A percentile compares a stretch with the other conserved stretches of the same genome.
Conservation (phyloP, 1,284 basidiomycete genomes). For the Agaricales sp. region DNA sequence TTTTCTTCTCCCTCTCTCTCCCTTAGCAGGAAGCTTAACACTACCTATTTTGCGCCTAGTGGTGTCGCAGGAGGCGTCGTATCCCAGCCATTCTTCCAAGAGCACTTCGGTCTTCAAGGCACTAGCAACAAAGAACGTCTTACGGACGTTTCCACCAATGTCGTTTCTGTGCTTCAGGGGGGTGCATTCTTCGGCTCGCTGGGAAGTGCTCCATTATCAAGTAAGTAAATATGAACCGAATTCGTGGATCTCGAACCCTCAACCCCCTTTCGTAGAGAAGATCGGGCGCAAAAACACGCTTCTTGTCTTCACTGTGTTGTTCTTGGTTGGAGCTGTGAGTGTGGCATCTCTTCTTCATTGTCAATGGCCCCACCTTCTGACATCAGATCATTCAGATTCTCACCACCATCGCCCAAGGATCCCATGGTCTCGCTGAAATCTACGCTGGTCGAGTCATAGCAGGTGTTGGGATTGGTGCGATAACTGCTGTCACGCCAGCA, state of each 20-base stretch:
- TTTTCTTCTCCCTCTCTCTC: slow-evolving; percentile 9
- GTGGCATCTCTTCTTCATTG: slow-evolving; percentile 12
- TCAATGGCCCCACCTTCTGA: neutral
- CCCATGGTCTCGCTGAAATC: slow-evolving; percentile 48
- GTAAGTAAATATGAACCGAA: slow-evolving; percentile 23
- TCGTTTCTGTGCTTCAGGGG: slow-evolving; percentile 68
- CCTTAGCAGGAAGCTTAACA: too few species aligned
- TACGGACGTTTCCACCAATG: neutral
- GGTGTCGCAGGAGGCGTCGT: slow-evolving; percentile 61
- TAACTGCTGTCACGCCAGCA: slow-evolving; percentile 58
- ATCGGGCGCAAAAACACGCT: slow-evolving; percentile 45
- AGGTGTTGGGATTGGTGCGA: slow-evolving; percentile 60
- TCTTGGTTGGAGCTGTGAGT: slow-evolving; percentile 57
- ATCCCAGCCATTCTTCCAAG: slow-evolving; percentile 46
- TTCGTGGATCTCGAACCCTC: neutral
- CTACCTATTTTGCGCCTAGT: slow-evolving; percentile 17
- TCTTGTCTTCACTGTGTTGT: slow-evolving; percentile 48
- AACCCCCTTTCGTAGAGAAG: neutral
- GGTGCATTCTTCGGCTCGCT: slow-evolving; percentile 77
- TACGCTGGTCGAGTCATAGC: slow-evolving; percentile 64
- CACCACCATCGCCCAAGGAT: slow-evolving; percentile 47
- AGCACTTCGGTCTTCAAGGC: slow-evolving; percentile 47
- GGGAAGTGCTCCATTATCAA: slow-evolving; percentile 50
- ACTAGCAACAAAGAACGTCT: slow-evolving; percentile 21
- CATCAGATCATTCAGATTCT: slow-evolving; percentile 14